Evolutionary conservation across 805 yeast genomes (phyloP).

Genomic region (Jamesozyma rosinii): DNA sequence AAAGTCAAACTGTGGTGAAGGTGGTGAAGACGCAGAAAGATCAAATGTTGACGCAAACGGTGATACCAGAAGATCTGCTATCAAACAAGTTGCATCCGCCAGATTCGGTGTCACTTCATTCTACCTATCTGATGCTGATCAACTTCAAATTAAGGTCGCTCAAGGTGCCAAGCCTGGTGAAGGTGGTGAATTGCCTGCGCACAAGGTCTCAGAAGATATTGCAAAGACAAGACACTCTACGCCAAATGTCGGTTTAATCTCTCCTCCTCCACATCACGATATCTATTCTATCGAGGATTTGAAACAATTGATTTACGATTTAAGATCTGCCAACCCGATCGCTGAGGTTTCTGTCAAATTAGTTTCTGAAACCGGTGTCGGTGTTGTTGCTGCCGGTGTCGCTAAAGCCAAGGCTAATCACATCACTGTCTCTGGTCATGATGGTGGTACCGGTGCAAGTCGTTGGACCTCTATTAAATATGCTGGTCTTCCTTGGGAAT

Average conservation of each 20-base stretch:
- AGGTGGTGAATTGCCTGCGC: conserved; percentile 97
- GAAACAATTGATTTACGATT: conserved; percentile 90
- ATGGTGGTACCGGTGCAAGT: conserved; percentile 99
- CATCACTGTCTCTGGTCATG: conserved; percentile 91
- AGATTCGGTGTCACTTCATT: conserved; percentile 95
- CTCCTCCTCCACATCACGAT: conserved; percentile 99
- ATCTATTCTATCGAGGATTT: conserved; percentile 96
- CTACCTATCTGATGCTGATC: conserved; percentile 93
- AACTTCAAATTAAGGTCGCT: conserved; percentile 95
- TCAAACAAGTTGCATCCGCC: conserved; percentile 96
- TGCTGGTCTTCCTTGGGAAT: conserved; percentile 98
- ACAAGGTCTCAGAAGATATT: conserved; percentile 77
- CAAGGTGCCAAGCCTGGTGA: conserved; percentile 99
- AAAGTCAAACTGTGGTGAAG: conserved; percentile 97
- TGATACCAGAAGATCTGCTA: conserved; percentile 97
- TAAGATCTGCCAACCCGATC: conserved; percentile 94
- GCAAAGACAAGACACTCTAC: conserved; percentile 96
- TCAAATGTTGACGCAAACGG: conserved; percentile 74
- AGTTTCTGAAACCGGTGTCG: conserved; percentile 97
- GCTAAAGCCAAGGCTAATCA: conserved; percentile 98
- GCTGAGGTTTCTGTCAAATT: conserved; percentile 94
- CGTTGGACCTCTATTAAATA: conserved; percentile 94
- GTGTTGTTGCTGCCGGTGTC: conserved; percentile 97
- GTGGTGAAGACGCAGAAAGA: conserved; percentile 96
- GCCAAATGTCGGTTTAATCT: conserved; percentile 90